Evolutionary conservation across 768 basidiomycete genomes (phyloP).

Genomic region (Porpolomopsis calyptriformis): DNA sequence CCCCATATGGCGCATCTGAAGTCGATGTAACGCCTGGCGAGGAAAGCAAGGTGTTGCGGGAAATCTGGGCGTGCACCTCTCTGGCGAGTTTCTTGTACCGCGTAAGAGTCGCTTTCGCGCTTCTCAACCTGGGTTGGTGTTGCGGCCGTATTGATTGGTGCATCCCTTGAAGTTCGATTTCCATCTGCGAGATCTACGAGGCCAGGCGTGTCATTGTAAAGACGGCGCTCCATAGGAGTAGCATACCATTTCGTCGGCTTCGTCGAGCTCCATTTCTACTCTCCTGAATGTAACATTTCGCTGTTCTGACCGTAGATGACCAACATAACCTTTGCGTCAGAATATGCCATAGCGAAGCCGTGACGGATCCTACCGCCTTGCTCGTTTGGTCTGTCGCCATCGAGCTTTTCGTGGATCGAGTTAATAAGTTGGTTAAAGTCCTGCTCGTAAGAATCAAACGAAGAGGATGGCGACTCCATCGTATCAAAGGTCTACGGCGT

Average conservation of each 20-base stretch:
- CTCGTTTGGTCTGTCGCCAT: slow-evolving; percentile 54
- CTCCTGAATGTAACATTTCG: slow-evolving; percentile 70
- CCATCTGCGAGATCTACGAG: slow-evolving; percentile 91
- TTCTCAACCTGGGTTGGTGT: slow-evolving; percentile 65
- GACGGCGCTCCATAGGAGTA: not conserved
- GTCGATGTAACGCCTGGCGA: slow-evolving; percentile 32
- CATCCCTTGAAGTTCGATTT: slow-evolving; percentile 93
- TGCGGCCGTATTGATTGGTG: slow-evolving; percentile 72
- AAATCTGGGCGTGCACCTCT: slow-evolving; percentile 57
- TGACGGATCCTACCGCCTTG: slow-evolving; percentile 48
- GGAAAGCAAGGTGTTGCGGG: slow-evolving; percentile 71
- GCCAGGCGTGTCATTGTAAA: slow-evolving; percentile 4
- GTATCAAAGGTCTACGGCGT: not conserved
- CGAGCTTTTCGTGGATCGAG: slow-evolving; percentile 68
- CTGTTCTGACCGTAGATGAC: slow-evolving; percentile 37
- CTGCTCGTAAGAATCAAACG: slow-evolving; percentile 88
- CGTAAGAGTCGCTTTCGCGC: slow-evolving; percentile 64
- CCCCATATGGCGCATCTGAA: slow-evolving; percentile 74
- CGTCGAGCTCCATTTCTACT: slow-evolving; percentile 92
- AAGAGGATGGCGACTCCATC: slow-evolving; percentile 52
- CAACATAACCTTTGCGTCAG: not conserved
- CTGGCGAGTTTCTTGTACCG: slow-evolving; percentile 74
- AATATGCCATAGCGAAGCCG: not conserved
- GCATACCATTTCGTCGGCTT: slow-evolving; percentile 92
- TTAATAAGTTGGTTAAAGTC: slow-evolving; percentile 80